phyloP scores from a whole-genome alignment of 2,329 filamentous ascomycete genomes.

The Claviceps spartinae region DNA sequence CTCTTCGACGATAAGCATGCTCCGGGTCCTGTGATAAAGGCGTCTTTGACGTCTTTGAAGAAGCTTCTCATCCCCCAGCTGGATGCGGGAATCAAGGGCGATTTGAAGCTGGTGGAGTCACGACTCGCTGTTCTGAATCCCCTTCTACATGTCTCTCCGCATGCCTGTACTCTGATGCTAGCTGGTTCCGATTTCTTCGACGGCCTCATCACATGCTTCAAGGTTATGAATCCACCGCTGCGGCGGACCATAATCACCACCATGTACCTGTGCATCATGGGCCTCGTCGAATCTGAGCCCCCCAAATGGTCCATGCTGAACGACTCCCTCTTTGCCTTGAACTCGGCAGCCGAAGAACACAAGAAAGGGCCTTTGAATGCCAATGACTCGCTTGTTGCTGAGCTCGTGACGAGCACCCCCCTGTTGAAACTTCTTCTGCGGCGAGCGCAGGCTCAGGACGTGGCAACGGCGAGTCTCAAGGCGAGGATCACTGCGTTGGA shows the following conservation, averaged over 20 bases:
- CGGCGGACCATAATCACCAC: constrained; percentile 58
- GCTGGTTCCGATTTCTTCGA: constrained; percentile 83
- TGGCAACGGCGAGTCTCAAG: constrained; percentile 40
- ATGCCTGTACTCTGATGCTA: constrained; percentile 50
- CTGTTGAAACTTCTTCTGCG: constrained; percentile 50
- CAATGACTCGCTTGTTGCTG: constrained; percentile 65
- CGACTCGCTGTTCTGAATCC: constrained; percentile 47
- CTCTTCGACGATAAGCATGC: constrained; percentile 38
- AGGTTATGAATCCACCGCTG: constrained; percentile 47
- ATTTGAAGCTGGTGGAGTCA: constrained; percentile 40
- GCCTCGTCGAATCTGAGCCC: constrained; percentile 51
- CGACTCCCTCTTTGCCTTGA: constrained; percentile 74
- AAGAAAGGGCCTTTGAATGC: constrained; percentile 38
- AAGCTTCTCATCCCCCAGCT: constrained; percentile 47
- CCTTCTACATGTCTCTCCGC: constrained; percentile 47
- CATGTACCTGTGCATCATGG: constrained; percentile 60
- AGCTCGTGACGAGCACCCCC: constrained; percentile 69
- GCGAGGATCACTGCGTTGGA: constrained; percentile 48
- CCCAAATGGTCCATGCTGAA: constrained; percentile 63
- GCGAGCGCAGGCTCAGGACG: constrained; percentile 34
- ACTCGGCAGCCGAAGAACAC: constrained; percentile 54
- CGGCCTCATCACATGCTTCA: constrained; percentile 53
- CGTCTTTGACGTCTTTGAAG: constrained; percentile 46
- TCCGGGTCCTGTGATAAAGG: constrained; percentile 28
- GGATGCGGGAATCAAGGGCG: constrained; percentile 44